Evolutionary conservation across 2,329 filamentous ascomycete species (phyloP), one percentile per base, ranked within the genome.

Genomic region (Cadophora gregata): DNA sequence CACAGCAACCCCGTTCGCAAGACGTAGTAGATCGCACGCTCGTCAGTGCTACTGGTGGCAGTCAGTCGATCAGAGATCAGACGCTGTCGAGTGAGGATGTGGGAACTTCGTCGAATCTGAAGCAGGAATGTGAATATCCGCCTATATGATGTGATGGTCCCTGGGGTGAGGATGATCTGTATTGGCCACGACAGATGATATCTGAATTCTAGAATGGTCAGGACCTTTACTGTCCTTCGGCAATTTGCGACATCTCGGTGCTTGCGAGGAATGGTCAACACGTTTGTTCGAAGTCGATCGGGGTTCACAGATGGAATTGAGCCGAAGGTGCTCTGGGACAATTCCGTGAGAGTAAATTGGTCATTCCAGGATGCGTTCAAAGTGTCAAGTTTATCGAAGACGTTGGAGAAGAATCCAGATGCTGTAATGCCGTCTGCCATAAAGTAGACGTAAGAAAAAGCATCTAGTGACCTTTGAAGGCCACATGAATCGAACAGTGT

Each of bases 361-460:
- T 97, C 93, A 68, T 90, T 89, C 94, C 93, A 97, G 42, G 80
- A 80, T 6, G 75, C 78, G 75, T 80, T 83, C 19, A 84, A 73
- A 1, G 80, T 82, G 71, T 96, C 91, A 53, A 97, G 85, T 59
- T 90, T 88, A 64, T 89, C 86, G 75, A 97, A 97, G 1, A 97
- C 78, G 14, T 85, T 85, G 29, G 84, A 83, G 14, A 90, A 86
- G 71, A 97, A 90, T 0, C 81, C 78, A 56, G 90, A 85, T 1
- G 90, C 86, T 0, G 88, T 80, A 0, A 88, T 85, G 1, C 93
- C 92, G 72, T 97, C 89, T 19, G 86, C 86, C 78, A 91, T 90
- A 25, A 97, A 84, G 76, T 93, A 97, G 19, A 97, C 80, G 47
- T 85, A 80, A 38, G 92, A 87, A 33, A 98, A 80, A 0, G 88